Percentiles rank a stretch among this genome's conserved stretches.
phyloP scores from a whole-genome alignment of 2,329 filamentous ascomycete genomes.

The Shiraia bambusicola region DNA sequence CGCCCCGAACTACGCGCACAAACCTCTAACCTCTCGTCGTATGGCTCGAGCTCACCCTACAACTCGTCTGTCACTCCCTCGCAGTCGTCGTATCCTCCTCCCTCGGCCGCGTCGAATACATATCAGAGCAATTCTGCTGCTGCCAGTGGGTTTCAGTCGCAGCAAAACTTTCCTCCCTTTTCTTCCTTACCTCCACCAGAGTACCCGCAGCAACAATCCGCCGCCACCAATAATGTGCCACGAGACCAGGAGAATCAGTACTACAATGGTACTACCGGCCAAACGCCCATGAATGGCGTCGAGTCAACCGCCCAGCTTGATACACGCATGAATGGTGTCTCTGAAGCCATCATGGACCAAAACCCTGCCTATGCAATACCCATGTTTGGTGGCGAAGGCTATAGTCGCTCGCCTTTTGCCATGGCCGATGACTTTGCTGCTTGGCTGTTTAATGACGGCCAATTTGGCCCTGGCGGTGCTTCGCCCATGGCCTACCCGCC shows the following conservation, averaged over 20 bases:
- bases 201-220: constrained; percentile 47
- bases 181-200: constrained; percentile 60
- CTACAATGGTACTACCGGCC: constrained; percentile 40
- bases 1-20: constrained; percentile 41
- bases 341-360: constrained; percentile 47
- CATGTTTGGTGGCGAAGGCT: constrained; percentile 80
- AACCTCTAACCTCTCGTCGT: constrained; percentile 39
- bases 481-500: constrained; percentile 43
- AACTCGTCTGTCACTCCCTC: constrained; percentile 46
- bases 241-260: constrained; percentile 39
- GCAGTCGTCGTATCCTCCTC: constrained; percentile 48
- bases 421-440: constrained; percentile 86
- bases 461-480: constrained; percentile 45
- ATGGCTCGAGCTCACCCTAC: constrained; percentile 40
- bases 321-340: constrained; percentile 38
- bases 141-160: constrained; percentile 55
- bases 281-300: constrained; percentile 42
- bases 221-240: constrained; percentile 41
- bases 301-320: constrained; percentile 41
- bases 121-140: constrained; percentile 37
- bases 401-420: constrained; percentile 83
- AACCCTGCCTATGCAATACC: constrained; percentile 67
- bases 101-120: constrained; percentile 48
- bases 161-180: constrained; percentile 65
- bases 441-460: constrained; percentile 75